phyloP scores from a whole-genome alignment of 176 grass and related monocot species.

The Musa beccarii region DNA sequence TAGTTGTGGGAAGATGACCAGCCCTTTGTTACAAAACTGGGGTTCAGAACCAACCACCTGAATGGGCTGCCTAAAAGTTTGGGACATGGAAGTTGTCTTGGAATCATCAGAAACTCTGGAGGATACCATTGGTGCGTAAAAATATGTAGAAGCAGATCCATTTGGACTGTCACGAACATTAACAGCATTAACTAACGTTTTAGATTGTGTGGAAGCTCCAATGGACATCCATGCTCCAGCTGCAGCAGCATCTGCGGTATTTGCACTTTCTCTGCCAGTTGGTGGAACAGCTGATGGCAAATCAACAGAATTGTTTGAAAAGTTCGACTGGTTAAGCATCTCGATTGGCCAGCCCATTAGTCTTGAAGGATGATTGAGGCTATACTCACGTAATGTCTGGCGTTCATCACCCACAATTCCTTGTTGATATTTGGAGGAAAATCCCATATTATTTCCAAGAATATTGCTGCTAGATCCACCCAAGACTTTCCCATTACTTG shows the following conservation, averaged over 20 bases:
- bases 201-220: constrained; percentile 53
- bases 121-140: constrained; percentile 43
- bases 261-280: constrained; percentile 54
- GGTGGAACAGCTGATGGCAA: constrained; percentile 39
- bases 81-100: constrained; percentile 31
- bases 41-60: constrained; percentile 43
- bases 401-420: constrained; percentile 25
- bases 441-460: constrained; percentile 32
- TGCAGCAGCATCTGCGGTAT: constrained; percentile 34
- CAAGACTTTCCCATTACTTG: constrained; percentile 41
- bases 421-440: constrained; percentile 53
- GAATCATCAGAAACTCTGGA: constrained; percentile 24
- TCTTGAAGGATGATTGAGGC: constrained; percentile 37
- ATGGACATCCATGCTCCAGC: constrained; percentile 83
- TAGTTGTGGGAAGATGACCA: constrained; percentile 14
- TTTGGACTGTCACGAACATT: constrained; percentile 40
- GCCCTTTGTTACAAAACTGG: constrained; percentile 30
- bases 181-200: constrained; percentile 38
- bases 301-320: constrained; percentile 38
- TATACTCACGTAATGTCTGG: constrained; percentile 38
- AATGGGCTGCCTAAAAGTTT: constrained; percentile 52
- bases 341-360: constrained; percentile 31
- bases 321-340: constrained; percentile 34
- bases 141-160: constrained; percentile 13
- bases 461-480: constrained; percentile 35